Evolutionary conservation across 306 rosid species (phyloP), one percentile per base, ranked within the genome.

Genomic region (Cucurbita maxima): DNA sequence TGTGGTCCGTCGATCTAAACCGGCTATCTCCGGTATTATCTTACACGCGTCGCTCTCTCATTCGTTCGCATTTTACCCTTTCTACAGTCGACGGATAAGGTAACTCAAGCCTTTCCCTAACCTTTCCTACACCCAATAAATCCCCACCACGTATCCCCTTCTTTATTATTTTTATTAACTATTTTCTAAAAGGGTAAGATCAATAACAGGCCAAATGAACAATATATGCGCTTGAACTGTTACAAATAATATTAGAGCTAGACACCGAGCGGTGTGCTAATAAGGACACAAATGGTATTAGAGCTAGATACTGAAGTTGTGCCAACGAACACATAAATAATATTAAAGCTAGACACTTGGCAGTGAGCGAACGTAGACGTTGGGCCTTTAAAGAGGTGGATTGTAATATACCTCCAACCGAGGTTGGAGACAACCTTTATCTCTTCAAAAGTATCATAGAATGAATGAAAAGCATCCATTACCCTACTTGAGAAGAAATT

Each of bases 61-160:
- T 68, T 68, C 12, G 72, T 0, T 1, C 0, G 0, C 2, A 3
- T 12, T 45, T 45, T 13, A 10, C 3, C 0, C 41, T 4, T 4
- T 19, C 73, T 45, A 68, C 57, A 68, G 73, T 20, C 40, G 47
- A 47, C 22, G 18, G 73, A 68, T 68, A 68, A 68, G 41, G 13
- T 7, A 68, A 19, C 72, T 43, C 53, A 1, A 8, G 3, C 73
- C 6, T 68, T 22, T 67, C n/a, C 52, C 15, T 59, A 37, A 13
- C 20, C 66, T 34, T 59, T 36, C 6, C 52, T 14, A 7, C 8
- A 15, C 13, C 55, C 56, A 68, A 47, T 68, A 68, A 0, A 47
- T 13, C 18, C 10, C 56, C 43, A 41, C 73, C 73, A 68, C 73
- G 73, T 68, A 25, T 11, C 38, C 56, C 12, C 13, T 47, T 12